Evolutionary conservation across 371 early-diverging fungal species (phyloP).

Genomic region (Zychaea mexicana): DNA sequence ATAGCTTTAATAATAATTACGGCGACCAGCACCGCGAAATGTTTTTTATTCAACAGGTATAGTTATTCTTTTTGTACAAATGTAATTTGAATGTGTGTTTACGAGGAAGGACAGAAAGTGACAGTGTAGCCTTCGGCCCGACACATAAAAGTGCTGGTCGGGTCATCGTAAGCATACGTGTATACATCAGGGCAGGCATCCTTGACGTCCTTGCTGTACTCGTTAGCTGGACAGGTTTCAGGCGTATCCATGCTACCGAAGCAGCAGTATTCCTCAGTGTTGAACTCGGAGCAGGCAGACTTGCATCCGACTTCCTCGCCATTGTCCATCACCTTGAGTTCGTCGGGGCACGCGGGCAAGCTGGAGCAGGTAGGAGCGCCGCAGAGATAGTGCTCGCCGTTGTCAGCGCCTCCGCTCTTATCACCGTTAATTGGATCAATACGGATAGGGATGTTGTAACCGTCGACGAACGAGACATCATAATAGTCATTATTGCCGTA

Average conservation of each 20-base stretch:
- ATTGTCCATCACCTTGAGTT: constrained; percentile 23
- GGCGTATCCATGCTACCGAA: constrained; percentile 28
- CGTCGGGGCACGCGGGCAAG: constrained; percentile 35
- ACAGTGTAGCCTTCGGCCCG: constrained; percentile 37
- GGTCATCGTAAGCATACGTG: constrained; percentile 56
- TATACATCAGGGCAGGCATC: constrained; percentile 38
- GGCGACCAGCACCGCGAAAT: no score
- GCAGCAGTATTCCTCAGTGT: constrained; percentile 35
- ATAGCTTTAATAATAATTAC: no score
- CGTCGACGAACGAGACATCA: constrained; percentile 49
- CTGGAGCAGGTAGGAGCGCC: constrained; percentile 26
- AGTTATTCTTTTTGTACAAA: no score
- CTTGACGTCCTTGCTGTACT: constrained; percentile 31
- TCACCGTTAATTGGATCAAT: constrained; percentile 23
- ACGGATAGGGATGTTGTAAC: constrained; percentile 39
- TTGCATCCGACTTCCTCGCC: constrained; percentile 20
- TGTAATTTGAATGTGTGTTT: no score
- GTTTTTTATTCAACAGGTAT: no score
- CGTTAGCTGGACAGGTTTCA: constrained; percentile 30
- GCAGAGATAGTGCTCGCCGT: constrained; percentile 22
- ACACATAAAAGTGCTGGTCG: constrained; percentile 45
- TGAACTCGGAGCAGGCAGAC: constrained; percentile 39
- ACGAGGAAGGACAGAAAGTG: constrained; percentile 33
- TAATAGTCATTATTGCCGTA: constrained; percentile 35
- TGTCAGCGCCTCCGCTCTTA: constrained; percentile 12